Evolutionary conservation across 1,284 basidiomycete species (phyloP).

Genomic region (Sanghuangporus baumii): DNA sequence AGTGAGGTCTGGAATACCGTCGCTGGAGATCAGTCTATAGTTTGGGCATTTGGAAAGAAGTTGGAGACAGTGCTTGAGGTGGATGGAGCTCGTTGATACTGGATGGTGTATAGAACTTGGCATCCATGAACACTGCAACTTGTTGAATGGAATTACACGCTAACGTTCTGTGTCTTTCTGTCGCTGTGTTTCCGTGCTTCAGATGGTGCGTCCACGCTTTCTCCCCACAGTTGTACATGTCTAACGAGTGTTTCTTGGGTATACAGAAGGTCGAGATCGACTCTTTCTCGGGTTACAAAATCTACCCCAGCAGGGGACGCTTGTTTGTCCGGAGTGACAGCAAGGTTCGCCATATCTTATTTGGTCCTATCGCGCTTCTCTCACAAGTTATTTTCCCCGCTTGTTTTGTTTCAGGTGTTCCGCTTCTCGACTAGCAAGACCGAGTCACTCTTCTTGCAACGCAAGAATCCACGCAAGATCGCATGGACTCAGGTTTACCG

Average conservation of each 20-base stretch:
- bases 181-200: not conserved
- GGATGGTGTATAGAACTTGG: constrained; percentile 4
- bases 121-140: not conserved
- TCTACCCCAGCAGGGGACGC: constrained; percentile 95
- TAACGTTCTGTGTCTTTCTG: not conserved
- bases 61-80: not conserved
- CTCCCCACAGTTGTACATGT: no score
- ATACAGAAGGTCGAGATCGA: constrained; percentile 94
- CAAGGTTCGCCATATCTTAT: constrained; percentile 58
- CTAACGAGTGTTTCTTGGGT: not conserved
- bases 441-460: constrained; percentile 96
- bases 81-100: constrained; percentile 3
- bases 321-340: constrained; percentile 95
- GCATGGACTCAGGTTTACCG: constrained; percentile 97
- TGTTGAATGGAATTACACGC: not conserved
- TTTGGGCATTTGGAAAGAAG: not conserved
- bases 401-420: constrained; percentile 62
- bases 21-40: not conserved
- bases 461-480: constrained; percentile 99
- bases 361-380: not conserved
- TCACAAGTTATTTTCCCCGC: not conserved
- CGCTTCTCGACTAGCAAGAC: constrained; percentile 88
- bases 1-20: not conserved
- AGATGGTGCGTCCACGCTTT: constrained; percentile 3
- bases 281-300: constrained; percentile 92